Evolutionary conservation across 345 rosid genomes (phyloP).

Genomic region (Pugionium dolabratum): DNA sequence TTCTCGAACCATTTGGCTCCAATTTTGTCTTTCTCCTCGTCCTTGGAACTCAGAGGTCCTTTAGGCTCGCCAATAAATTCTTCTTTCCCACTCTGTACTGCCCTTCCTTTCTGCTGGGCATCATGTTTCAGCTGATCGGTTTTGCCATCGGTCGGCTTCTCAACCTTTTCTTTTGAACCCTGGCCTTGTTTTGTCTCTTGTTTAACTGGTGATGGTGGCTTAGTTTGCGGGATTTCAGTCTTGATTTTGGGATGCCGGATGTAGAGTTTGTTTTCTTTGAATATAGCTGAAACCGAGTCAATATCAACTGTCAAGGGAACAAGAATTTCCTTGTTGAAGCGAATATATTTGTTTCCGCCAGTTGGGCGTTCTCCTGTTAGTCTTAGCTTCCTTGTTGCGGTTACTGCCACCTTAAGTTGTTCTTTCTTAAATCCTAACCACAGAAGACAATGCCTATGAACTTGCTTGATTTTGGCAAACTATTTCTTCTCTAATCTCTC

Average conservation of each 20-base stretch:
- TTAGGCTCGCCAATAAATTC: constrained; percentile 25
- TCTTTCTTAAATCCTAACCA: constrained; percentile 44
- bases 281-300: constrained; percentile 40
- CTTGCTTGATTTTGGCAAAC: background rate
- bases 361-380: constrained; percentile 42
- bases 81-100: background rate
- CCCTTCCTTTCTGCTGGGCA: constrained; percentile 27
- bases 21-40: constrained; percentile 37
- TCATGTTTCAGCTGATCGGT: constrained; percentile 35
- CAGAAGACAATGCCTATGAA: constrained; percentile 26
- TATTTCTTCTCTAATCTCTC: background rate
- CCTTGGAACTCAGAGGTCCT: constrained; percentile 31
- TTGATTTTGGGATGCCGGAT: constrained; percentile 36
- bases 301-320: constrained; percentile 33
- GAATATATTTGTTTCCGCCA: constrained; percentile 42
- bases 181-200: constrained; percentile 28
- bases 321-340: constrained; percentile 35
- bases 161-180: constrained; percentile 23
- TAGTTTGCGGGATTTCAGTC: constrained; percentile 33
- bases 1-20: constrained; percentile 41
- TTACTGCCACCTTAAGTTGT: constrained; percentile 40
- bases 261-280: constrained; percentile 44
- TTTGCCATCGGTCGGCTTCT: constrained; percentile 25
- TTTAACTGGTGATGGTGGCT: constrained; percentile 24
- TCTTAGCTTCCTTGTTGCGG: constrained; percentile 39